Base-by-base conservation (phyloP, 176 grass and related monocot species). In the Neostapfia colusana region DNA sequence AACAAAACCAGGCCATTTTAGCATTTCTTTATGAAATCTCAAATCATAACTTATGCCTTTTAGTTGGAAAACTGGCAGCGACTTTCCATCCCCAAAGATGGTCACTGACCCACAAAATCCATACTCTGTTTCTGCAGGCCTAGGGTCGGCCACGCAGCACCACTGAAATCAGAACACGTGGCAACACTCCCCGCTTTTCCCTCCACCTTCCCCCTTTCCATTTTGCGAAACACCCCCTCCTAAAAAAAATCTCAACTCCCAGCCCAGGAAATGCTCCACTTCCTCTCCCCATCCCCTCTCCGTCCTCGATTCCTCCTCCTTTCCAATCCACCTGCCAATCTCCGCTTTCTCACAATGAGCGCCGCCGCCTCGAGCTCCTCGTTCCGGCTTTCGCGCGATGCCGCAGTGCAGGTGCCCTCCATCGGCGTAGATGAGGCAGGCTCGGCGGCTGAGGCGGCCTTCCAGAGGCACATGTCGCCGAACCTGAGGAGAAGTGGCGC, bases 261-360 rank as follows among this genome's bases (percentile, higher is more conserved):
- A 18, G 31, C 60, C 65, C 74, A 59, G 23, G 62, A 83, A 77
- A 95, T 95, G 92, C 86, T 67, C 44, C 81, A 67, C 18, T 59
- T 74, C 55, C 78, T 74, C 46, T 42, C 65, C 23, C 68, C 74
- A 36, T 34, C 72, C 65, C 84, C 62, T 61, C 74, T 81, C 54
- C 40, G 66, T 31, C 34, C 70, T 43, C 82, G 66, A 59, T 82
- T 76, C 75, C 72, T 84, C 75, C 72, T 84, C 79, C 38, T 88
- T 65, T 59, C 71, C 37, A 53, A 11, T 43, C 55, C 77, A 25
- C 1, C 76, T 6, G 6, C 74, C 77, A 82, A 14, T 16, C 68
- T 83, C 35, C 59, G 53, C 60, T 13, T 74, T 40, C 63, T 88
- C 37, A 9, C 86, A 61, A 89, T 90, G 88, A 68, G 53, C 70